Evolutionary conservation across 225 moss, liverwort and hornwort genomes (phyloP).

Genomic region (Pleurozium schreberi): DNA sequence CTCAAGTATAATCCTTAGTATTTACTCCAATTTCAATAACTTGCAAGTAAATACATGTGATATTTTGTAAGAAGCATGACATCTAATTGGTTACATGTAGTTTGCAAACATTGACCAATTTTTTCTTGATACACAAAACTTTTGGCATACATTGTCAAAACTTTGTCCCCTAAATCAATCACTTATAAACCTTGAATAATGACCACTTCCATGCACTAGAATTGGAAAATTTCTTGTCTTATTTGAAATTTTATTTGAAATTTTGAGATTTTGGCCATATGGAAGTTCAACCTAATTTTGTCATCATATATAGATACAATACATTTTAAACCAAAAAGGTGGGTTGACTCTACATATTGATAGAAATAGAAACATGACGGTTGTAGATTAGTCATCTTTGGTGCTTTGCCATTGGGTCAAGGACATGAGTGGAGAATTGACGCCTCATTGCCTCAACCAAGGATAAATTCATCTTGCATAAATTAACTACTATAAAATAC

Average conservation of each 20-base stretch:
- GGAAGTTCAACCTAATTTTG: accelerated
- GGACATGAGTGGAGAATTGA: neutral
- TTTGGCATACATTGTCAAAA: neutral
- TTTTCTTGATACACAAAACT: accelerated
- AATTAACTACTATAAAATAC: neutral
- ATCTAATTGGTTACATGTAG: accelerated
- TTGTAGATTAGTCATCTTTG: neutral
- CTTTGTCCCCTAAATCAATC: accelerated
- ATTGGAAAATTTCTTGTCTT: accelerated
- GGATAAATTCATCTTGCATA: accelerated
- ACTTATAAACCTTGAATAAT: neutral
- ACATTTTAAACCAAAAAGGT: neutral
- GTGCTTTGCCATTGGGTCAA: accelerated
- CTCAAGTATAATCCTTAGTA: neutral
- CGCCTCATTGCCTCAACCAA: neutral
- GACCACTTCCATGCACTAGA: accelerated
- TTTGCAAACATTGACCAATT: neutral
- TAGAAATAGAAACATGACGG: accelerated
- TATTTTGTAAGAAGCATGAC: neutral
- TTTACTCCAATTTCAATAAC: neutral
- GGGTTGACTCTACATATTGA: accelerated
- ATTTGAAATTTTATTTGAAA: no score
- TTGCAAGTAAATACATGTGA: accelerated
- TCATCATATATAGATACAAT: neutral
- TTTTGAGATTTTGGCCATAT: accelerated